Evolutionary conservation across 495 filamentous ascomycete species (phyloP), one percentile per base, ranked within the genome.

Genomic region (Aspergillus steynii): DNA sequence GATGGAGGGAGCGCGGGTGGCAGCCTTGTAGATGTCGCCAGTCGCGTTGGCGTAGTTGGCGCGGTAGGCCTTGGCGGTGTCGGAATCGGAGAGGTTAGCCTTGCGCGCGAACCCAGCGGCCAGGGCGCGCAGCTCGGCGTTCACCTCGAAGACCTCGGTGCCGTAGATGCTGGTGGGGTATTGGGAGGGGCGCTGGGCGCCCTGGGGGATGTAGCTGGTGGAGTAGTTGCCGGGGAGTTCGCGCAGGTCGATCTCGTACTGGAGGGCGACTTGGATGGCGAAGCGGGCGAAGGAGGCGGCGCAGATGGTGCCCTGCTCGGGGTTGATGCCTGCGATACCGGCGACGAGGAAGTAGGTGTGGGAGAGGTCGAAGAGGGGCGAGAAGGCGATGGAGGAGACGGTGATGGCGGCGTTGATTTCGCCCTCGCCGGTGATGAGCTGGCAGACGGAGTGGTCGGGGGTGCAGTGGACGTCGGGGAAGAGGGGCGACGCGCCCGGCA

Each of bases 131-230:
- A 92, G 80, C 5, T 78, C 77, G 27, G 80, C 78, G 71, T 88
- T 91, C 34, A 92, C 71, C 68, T 92, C 89, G 71, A 90, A 87
- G 29, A 91, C 89, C 72, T 93, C 90, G 9, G 89, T 91, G 52
- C 90, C 89, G 72, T 92, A 92, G 68, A 89, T 80, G 53, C 61
- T 79, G 50, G 68, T 67, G 0, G 90, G 89, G 66, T 89, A 92
- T 60, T 88, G 67, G 52, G 78, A 66, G 1, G 88, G 85, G 29
- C 37, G 53, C 6, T 71, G 62, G 2, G 82, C 71, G 5, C 88
- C 89, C 65, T 84, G 83, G 0, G 87, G 80, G 27, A 91, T 73
- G 64, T 92, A 92, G 15, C 87, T 86, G 0, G 88, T 89, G 3
- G 82, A 78, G 61, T 81, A 90, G 72, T 87, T 87, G 12, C 61